Base-by-base conservation (phyloP, 768 basidiomycete species). In the Boletus vinaceobasis region DNA sequence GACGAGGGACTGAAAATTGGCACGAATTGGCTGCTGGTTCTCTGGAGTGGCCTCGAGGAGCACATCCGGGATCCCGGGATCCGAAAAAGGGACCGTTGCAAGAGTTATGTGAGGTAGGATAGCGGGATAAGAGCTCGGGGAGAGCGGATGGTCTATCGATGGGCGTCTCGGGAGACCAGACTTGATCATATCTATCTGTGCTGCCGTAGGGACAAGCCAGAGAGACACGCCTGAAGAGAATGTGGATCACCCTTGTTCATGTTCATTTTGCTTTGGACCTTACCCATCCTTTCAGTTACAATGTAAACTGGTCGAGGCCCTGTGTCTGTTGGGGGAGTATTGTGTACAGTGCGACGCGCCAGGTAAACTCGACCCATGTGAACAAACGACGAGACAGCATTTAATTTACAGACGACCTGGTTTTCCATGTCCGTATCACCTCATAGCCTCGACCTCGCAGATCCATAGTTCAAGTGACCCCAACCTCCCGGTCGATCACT, bases 51-150 rank as follows among this genome's bases (percentile, higher is more conserved):
- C 71, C 1, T 71, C 61, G 4, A 76, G 69, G 29, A 84, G 71
- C 14, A 67, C 56, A 7, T 53, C 42, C 0, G 32, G 23, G 37
- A 43, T 43, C 15, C 40, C 36, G 4, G 59, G 32, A 32, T 50
- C 52, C 1, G 48, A 48, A 37, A 43, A 48, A 70, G 80, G 58
- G 72, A 74, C 42, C 68, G 77, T 54, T 68, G 80, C 61, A 42
- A 92, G 80, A 1, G 90, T 91, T 63, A 90, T 78, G 68, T 92
- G 89, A 6, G 88, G 87, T 36, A 78, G 64, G 67, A 90, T 84
- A 23, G 60, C 53, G 1, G 87, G 85, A 64, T 84, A 90, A 0
- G 84, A 82, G 10, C 68, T 72, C 5, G 67, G 65, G 5, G 64
- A 68, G 58, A 60, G 60, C 10, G 23, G 13, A 21, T 33, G 48